These are phyloP conservation scores for Aquilaria agallochum DNA, from an alignment of 441 rosid genomes.

Conservation along the genomic window DNA sequence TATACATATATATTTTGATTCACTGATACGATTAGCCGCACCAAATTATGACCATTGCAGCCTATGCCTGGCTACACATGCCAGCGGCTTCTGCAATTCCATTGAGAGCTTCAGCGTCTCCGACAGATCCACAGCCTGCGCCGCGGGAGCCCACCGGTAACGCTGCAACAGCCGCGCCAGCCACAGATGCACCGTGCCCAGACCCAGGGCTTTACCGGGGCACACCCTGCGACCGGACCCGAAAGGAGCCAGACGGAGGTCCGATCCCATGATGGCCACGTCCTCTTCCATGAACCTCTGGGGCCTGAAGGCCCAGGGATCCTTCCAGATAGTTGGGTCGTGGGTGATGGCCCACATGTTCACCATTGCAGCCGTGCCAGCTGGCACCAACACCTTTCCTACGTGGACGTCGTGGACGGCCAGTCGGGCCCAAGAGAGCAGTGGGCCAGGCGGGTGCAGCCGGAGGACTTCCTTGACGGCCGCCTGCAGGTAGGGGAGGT, in stretches of 20 bases:
- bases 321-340: conserved; percentile 50
- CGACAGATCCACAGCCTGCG: conserved; percentile 36
- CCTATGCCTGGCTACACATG: conserved; percentile 15
- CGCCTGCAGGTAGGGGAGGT: conserved; percentile 55
- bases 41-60: too few species aligned
- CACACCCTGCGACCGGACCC: conserved; percentile 73
- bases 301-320: conserved; percentile 51
- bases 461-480: conserved; percentile 60
- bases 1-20: too few species aligned
- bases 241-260: conserved; percentile 60
- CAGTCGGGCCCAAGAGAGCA: conserved; percentile 81
- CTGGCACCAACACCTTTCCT: conserved; percentile 47
- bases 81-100: conserved; percentile 53
- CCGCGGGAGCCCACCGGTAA: conserved; percentile 44
- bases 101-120: conserved; percentile 54
- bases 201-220: conserved; percentile 59
- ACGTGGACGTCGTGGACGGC: conserved; percentile 55
- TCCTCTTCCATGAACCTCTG: conserved; percentile 50
- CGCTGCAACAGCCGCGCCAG: conserved; percentile 49
- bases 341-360: conserved; percentile 89
- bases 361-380: conserved; percentile 74
- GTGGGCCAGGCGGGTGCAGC: conserved; percentile 66
- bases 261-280: conserved; percentile 57
- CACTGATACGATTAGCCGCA: too few species aligned
- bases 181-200: conserved; percentile 64